Base-by-base conservation (phyloP, 176 grass and related monocot species). In the Oryza glumipatula region DNA sequence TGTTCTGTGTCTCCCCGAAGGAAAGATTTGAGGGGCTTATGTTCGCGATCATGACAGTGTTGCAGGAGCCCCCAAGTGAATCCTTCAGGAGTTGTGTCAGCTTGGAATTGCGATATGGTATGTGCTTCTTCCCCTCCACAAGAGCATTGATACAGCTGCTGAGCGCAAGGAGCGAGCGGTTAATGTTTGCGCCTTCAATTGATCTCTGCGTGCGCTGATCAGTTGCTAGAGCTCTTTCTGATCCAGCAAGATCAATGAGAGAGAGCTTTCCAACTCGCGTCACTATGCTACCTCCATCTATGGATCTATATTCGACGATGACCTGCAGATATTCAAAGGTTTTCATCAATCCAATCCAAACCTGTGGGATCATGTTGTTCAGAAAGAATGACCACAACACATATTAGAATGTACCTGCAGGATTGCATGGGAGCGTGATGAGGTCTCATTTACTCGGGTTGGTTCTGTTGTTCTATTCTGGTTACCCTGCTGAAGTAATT, bases 41-140 rank as follows among this genome's bases (percentile, higher is more conserved):
- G 73, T 99, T 99, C 9, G 96, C 96, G 70, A 99, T 96, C 96
- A 99, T 99, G 13, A 94, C 96, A 3, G 96, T 96, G 88, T 99
- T 95, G 76, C 96, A 94, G 26, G 86, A 69, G 22, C 96, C 96
- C 39, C 96, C 96, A 3, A 99, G 94, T 12, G 96, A 99, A 84
- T 99, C 96, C 89, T 99, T 99, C 13, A 99, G 90, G 65, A 99
- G 91, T 61, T 99, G 96, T 7, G 96, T 96, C 74, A 99, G 81
- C 76, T 94, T 99, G 26, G 96, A 99, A 85, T 99, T 99, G 71
- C 96, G 91, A 56, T 92, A 99, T 28, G 96, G 96, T 54, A 99
- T 94, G 82, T 99, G 96, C 26, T 87, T 96, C 84, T 99, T 99
- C 32, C 96, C 96, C 85, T 99, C 96, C 74, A 99, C 96, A 75